Evolutionary conservation across 257 asterid species (phyloP).

Genomic region (Solanum pennellii): DNA sequence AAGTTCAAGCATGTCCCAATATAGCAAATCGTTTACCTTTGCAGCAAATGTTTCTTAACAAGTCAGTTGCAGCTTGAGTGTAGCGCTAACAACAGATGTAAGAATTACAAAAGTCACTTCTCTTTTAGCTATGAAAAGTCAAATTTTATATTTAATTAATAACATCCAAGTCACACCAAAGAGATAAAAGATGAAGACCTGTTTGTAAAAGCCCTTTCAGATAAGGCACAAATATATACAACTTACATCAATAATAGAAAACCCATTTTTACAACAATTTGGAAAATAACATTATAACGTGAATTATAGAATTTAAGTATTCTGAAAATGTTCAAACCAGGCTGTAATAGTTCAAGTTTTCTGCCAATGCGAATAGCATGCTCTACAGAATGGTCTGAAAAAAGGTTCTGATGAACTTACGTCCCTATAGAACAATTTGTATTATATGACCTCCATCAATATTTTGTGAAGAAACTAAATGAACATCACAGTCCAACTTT

Average conservation of each 20-base stretch:
- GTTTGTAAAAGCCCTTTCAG: background rate
- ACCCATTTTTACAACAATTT: background rate
- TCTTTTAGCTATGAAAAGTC: background rate
- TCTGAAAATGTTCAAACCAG: no score
- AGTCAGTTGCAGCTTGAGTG: conserved; percentile 10
- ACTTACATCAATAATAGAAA: background rate
- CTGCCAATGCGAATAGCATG: no score
- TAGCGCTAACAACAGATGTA: background rate
- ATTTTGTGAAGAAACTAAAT: conserved; percentile 8
- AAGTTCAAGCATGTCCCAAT: conserved; percentile 30
- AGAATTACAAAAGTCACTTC: background rate
- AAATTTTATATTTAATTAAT: background rate
- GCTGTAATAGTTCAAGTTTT: background rate
- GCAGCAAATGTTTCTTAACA: conserved; percentile 8
- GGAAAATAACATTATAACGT: background rate
- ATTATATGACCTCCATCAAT: conserved; percentile 12
- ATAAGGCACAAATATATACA: background rate
- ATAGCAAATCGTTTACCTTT: conserved; percentile 23
- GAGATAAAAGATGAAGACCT: background rate
- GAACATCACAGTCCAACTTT: conserved; percentile 14
- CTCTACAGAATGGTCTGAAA: background rate
- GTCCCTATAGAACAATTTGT: conserved; percentile 9
- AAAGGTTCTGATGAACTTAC: conserved; percentile 4
- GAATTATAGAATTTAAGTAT: background rate
- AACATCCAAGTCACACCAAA: background rate